phyloP scores from a whole-genome alignment of 768 basidiomycete genomes.

The Lentinula guzmanii region DNA sequence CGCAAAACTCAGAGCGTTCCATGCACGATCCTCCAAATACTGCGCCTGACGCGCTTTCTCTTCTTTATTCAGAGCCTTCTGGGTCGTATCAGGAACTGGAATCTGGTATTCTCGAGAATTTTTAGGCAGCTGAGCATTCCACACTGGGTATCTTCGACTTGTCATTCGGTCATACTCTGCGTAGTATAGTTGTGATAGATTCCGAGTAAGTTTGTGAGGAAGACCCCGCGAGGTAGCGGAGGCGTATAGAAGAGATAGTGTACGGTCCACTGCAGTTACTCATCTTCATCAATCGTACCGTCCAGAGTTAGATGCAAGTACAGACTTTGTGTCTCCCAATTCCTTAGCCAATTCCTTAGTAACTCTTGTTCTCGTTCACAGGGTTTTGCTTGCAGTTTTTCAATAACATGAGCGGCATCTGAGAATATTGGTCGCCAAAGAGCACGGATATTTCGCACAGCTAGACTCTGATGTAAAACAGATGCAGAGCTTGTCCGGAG shows the following conservation, averaged over 20 bases:
- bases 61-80: slow-evolving; percentile 10
- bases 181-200: slow-evolving; percentile 37
- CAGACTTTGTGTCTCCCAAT: slow-evolving; percentile 55
- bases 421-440: slow-evolving; percentile 55
- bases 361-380: slow-evolving; percentile 20
- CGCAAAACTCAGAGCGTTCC: slow-evolving; percentile 46
- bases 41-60: slow-evolving; percentile 17
- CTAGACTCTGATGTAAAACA: slow-evolving; percentile 44
- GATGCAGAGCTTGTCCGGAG: slow-evolving; percentile 51
- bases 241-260: slow-evolving; percentile 53
- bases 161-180: slow-evolving; percentile 26
- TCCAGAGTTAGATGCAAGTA: not conserved
- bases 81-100: not conserved
- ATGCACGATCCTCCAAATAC: slow-evolving; percentile 29
- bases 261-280: slow-evolving; percentile 52
- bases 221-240: slow-evolving; percentile 62
- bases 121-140: slow-evolving; percentile 31
- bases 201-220: slow-evolving; percentile 52
- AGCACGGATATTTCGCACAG: slow-evolving; percentile 36
- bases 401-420: slow-evolving; percentile 36
- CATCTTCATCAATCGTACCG: not conserved
- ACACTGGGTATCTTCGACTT: slow-evolving; percentile 14
- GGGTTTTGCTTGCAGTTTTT: slow-evolving; percentile 28
- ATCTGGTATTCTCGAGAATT: slow-evolving; percentile 16
- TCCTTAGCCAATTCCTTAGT: slow-evolving; percentile 35